Percentiles rank a stretch among this genome's conserved stretches.
phyloP scores from a whole-genome alignment of 2,329 filamentous ascomycete species.

The Colletotrichum costaricense region DNA sequence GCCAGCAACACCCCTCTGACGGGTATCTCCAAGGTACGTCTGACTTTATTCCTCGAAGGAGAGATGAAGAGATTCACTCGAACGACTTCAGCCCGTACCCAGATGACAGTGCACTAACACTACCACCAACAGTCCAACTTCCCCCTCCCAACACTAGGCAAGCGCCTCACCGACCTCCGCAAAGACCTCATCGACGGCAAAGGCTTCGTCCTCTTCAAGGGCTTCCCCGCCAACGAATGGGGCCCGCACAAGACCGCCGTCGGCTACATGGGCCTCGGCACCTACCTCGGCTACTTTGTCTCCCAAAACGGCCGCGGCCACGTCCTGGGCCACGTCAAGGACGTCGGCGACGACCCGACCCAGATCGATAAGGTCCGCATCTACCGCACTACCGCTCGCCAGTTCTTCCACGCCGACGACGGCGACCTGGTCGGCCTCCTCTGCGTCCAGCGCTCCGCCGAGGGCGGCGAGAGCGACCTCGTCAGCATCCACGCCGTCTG shows the following conservation, averaged over 20 bases:
- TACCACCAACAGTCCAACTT: slow-evolving; percentile 50
- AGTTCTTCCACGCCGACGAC: slow-evolving; percentile 90
- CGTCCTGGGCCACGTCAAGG: slow-evolving; percentile 90
- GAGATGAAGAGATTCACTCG: neutral
- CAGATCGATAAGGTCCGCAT: slow-evolving; percentile 91
- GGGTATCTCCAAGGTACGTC: slow-evolving; percentile 62
- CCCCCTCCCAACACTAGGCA: slow-evolving; percentile 53
- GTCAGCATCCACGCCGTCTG: slow-evolving; percentile 83
- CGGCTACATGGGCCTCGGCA: slow-evolving; percentile 91
- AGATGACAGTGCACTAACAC: neutral
- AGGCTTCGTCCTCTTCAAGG: slow-evolving; percentile 91
- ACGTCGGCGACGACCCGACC: slow-evolving; percentile 82
- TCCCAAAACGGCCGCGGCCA: slow-evolving; percentile 88
- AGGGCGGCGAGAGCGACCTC: slow-evolving; percentile 87
- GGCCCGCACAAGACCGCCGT: slow-evolving; percentile 82
- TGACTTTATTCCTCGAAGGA: too few relatives aligned
- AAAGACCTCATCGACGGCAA: slow-evolving; percentile 77
- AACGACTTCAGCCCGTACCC: neutral
- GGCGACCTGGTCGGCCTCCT: slow-evolving; percentile 85
- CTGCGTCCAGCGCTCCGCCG: slow-evolving; percentile 80
- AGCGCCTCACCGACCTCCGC: slow-evolving; percentile 48
- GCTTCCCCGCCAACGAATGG: slow-evolving; percentile 82
- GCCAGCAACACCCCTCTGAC: slow-evolving; percentile 73
- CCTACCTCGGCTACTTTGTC: slow-evolving; percentile 88
- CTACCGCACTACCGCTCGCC: slow-evolving; percentile 86